These are phyloP conservation scores for Hippophae gyantsensis DNA, from an alignment of 306 rosid species.

Conservation along the genomic window DNA sequence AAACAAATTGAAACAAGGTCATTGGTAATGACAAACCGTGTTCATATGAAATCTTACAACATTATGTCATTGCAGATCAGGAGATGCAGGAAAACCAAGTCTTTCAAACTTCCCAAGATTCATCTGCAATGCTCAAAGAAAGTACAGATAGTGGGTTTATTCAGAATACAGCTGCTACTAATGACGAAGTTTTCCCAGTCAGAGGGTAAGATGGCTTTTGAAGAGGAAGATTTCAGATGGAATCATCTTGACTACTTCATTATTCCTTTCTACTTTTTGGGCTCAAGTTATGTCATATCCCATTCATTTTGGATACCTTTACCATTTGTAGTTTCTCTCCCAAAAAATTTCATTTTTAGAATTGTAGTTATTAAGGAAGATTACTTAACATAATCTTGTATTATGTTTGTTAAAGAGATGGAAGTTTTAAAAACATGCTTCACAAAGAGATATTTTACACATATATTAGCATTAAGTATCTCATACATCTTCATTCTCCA, in stretches of 20 bases:
- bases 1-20: conserved; percentile 15
- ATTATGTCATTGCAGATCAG: conserved; percentile 76
- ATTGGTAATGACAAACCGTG: conserved; percentile 16
- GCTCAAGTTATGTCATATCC: neutral
- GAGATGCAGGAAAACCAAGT: conserved; percentile 50
- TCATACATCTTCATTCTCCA: conserved; percentile 10
- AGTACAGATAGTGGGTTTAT: conserved; percentile 21
- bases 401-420: too few species aligned
- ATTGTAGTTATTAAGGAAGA: too few species aligned
- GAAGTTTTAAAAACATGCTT: too few species aligned
- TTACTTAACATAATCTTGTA: too few species aligned
- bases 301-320: neutral
- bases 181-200: conserved; percentile 22
- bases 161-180: conserved; percentile 24
- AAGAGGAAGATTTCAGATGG: conserved; percentile 8
- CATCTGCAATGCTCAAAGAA: conserved; percentile 33
- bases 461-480: conserved; percentile 4
- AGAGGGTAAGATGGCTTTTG: conserved; percentile 46
- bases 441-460: too few species aligned
- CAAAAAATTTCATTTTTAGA: neutral
- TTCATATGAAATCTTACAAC: conserved; percentile 42
- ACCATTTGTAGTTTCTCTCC: neutral
- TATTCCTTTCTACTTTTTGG: neutral
- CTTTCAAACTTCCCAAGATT: conserved; percentile 28
- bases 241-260: neutral